Conservation (phyloP, 176 grass and related monocot genomes). For the Phragmites australis region DNA sequence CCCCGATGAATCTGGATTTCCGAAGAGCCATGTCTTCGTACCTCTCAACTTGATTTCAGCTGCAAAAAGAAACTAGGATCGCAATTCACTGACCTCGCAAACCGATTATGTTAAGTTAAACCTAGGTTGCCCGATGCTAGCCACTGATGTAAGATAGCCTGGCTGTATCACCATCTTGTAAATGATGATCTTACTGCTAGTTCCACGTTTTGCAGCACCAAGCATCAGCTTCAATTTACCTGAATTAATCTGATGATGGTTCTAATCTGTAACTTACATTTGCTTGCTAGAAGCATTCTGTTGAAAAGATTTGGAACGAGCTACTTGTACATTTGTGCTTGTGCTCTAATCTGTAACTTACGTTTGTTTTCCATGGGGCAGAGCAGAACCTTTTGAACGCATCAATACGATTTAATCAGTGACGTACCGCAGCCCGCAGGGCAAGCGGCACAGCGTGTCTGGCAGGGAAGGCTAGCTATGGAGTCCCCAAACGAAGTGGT, state of each 20-base stretch:
- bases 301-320: background rate
- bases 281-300: slow-evolving; percentile 36
- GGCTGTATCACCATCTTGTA: slow-evolving; percentile 26
- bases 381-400: background rate
- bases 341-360: no score
- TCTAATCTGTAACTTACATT: slow-evolving; percentile 12
- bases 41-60: slow-evolving; percentile 45
- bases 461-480: background rate
- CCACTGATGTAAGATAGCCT: slow-evolving; percentile 36
- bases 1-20: slow-evolving; percentile 54
- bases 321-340: no score
- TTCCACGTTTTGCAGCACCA: slow-evolving; percentile 22
- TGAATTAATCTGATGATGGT: background rate
- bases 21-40: slow-evolving; percentile 77
- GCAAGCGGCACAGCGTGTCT: background rate
- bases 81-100: slow-evolving; percentile 38
- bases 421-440: background rate
- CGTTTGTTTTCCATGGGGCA: background rate
- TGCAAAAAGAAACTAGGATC: background rate
- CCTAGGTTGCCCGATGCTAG: slow-evolving; percentile 38
- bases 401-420: background rate
- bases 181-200: slow-evolving; percentile 31
- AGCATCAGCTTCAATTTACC: background rate
- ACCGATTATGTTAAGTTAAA: slow-evolving; percentile 8
- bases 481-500: background rate